These are phyloP conservation scores for Colletotrichum gloeosporioides DNA, from an alignment of 2,329 filamentous ascomycete species.

Conservation along the genomic window DNA sequence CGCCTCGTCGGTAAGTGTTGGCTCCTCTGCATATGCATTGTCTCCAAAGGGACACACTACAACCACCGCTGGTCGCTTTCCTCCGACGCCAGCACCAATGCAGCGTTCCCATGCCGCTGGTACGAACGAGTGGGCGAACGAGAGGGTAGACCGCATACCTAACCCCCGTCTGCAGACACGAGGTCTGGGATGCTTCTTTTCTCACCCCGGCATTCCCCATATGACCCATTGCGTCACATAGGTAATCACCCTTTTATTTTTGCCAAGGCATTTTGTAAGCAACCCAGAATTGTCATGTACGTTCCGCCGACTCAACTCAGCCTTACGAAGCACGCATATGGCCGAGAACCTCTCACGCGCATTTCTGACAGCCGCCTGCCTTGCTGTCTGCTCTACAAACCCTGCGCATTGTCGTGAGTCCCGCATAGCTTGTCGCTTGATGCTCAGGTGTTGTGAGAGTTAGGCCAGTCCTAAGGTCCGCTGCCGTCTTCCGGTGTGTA, in stretches of 20 bases:
- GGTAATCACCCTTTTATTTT: not conserved
- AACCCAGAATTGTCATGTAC: not conserved
- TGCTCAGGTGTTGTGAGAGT: not conserved
- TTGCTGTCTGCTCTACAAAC: not conserved
- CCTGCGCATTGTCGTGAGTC: not conserved
- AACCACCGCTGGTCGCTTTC: slow-evolving; percentile 6
- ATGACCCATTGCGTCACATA: slow-evolving; percentile 11
- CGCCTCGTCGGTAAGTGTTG: not conserved
- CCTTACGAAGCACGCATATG: slow-evolving; percentile 5
- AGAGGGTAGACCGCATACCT: not conserved
- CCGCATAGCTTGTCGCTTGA: not conserved
- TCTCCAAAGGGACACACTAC: not conserved
- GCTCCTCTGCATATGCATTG: slow-evolving; percentile 1
- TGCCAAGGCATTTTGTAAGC: slow-evolving; percentile 6
- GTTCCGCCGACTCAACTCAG: slow-evolving; percentile 2
- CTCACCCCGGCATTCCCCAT: not conserved
- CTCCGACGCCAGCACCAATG: slow-evolving; percentile 13
- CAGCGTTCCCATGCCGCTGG: not conserved
- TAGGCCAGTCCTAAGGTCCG: not conserved
- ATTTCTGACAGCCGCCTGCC: not conserved
- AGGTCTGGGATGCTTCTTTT: not conserved
- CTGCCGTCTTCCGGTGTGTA: not conserved
- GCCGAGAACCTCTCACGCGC: not conserved
- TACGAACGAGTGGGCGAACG: not conserved
- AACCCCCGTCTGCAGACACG: slow-evolving; percentile 6